Conservation (phyloP, 2,329 filamentous ascomycete genomes). For the Sclerotinia subarctica region DNA sequence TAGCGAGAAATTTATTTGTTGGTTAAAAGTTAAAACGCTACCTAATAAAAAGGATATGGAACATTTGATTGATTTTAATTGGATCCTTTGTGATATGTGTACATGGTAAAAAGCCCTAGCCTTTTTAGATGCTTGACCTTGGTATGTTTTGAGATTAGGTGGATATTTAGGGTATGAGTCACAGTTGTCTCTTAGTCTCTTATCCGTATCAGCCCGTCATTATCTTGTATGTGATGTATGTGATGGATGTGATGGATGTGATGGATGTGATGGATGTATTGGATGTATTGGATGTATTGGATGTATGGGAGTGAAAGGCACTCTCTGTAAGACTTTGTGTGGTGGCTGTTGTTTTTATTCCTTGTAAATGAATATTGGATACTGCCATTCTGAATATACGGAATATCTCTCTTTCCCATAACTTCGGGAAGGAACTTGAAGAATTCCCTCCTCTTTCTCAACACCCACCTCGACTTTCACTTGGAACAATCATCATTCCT, state of each 20-base stretch:
- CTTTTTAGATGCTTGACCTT: not conserved
- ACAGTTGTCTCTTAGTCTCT: not conserved
- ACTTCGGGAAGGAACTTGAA: no score
- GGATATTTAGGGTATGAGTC: not conserved
- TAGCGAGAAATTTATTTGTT: not conserved
- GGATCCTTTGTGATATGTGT: not conserved
- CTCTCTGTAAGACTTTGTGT: not conserved
- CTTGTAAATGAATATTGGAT: not conserved
- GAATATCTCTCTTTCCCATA: no score
- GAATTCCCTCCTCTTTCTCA: no score
- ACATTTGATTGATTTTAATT: not conserved
- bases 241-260: no score
- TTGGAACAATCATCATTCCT: not conserved
- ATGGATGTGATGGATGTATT: no score
- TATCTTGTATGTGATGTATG: not conserved
- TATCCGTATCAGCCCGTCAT: not conserved
- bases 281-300: no score
- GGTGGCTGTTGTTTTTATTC: not conserved
- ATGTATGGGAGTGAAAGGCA: not conserved
- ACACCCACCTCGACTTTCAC: not conserved
- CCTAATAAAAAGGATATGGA: no score
- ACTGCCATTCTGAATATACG: no score
- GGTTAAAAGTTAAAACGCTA: not conserved
- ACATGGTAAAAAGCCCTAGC: no score
- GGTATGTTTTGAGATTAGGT: not conserved